phyloP scores from a whole-genome alignment of 2,329 filamentous ascomycete genomes.

The Aspergillus ruber region DNA sequence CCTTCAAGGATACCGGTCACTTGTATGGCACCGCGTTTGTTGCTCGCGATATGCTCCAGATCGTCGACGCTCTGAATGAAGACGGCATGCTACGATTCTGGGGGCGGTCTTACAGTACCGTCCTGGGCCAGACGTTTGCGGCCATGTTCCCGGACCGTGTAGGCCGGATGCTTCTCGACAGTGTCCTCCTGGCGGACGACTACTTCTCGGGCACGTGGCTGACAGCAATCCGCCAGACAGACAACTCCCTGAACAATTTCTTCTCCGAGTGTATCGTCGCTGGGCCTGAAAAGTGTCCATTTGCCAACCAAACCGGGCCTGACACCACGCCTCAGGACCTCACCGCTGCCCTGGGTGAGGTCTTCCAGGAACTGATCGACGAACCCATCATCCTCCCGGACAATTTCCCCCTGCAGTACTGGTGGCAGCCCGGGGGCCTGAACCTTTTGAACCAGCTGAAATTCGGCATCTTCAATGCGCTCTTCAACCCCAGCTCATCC shows the following conservation, averaged over 20 bases:
- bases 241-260: neutral
- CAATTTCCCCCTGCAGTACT: too few species aligned
- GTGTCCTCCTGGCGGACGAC: slow-evolving; percentile 9
- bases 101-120: slow-evolving; percentile 21
- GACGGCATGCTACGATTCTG: slow-evolving; percentile 36
- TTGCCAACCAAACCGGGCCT: neutral
- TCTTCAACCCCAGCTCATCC: neutral
- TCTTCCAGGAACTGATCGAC: neutral
- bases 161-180: slow-evolving; percentile 9
- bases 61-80: slow-evolving; percentile 38
- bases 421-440: neutral
- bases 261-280: neutral
- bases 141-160: slow-evolving; percentile 12
- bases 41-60: slow-evolving; percentile 38
- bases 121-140: slow-evolving; percentile 8
- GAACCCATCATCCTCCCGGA: neutral
- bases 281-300: too few species aligned
- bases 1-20: neutral
- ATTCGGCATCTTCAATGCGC: neutral
- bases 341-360: neutral
- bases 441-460: neutral
- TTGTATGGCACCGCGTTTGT: slow-evolving; percentile 38
- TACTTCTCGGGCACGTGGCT: slow-evolving; percentile 3
- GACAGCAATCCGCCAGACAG: neutral
- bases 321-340: slow-evolving; percentile 2